Conservation (phyloP, 345 rosid species). For the Jatropha curcas region DNA sequence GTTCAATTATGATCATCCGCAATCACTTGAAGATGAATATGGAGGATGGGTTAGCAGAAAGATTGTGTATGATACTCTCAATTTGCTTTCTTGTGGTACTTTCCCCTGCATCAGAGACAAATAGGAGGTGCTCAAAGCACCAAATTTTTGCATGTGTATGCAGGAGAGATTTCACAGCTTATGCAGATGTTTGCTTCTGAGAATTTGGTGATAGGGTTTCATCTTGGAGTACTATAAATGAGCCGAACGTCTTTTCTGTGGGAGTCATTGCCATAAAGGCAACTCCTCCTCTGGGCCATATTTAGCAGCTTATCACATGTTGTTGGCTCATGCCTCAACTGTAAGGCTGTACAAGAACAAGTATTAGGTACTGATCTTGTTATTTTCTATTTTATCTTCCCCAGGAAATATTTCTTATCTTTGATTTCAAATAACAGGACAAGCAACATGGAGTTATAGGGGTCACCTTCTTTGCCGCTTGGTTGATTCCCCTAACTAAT, state of each 20-base stretch:
- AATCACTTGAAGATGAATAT: constrained; percentile 66
- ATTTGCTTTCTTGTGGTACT: background rate
- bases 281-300: constrained; percentile 70
- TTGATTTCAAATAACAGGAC: constrained; percentile 24
- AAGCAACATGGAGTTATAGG: constrained; percentile 44
- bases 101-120: background rate
- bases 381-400: too few relatives aligned
- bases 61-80: constrained; percentile 41
- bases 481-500: constrained; percentile 35
- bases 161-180: constrained; percentile 75
- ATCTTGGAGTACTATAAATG: constrained; percentile 67
- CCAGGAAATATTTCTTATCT: background rate
- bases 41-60: constrained; percentile 63
- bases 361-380: too few relatives aligned
- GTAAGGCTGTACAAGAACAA: constrained; percentile 27
- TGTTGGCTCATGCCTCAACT: constrained; percentile 69
- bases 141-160: constrained; percentile 17
- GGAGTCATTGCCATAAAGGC: constrained; percentile 40
- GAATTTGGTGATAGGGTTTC: constrained; percentile 69
- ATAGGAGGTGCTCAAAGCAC: background rate
- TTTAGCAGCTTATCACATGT: constrained; percentile 53
- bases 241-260: constrained; percentile 46
- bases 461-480: constrained; percentile 25
- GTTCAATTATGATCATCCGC: constrained; percentile 60
- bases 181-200: constrained; percentile 68